phyloP scores from a whole-genome alignment of 2,329 filamentous ascomycete genomes.

The Zalaria sp. region DNA sequence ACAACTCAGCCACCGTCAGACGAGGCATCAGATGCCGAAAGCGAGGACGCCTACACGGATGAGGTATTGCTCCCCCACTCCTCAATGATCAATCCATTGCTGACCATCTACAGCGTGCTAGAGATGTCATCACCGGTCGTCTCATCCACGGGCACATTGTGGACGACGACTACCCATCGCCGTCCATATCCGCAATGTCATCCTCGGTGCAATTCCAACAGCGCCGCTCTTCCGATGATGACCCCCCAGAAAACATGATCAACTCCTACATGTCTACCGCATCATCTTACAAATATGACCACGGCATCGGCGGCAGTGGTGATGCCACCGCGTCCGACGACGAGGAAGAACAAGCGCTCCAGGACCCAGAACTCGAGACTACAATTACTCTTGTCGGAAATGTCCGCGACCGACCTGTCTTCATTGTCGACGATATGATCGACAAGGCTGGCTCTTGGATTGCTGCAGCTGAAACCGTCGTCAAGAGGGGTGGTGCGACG shows the following conservation, averaged over 20 bases:
- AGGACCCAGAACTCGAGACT: constrained; percentile 70
- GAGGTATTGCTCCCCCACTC: constrained; percentile 10
- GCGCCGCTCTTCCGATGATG: constrained; percentile 30
- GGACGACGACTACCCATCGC: constrained; percentile 80
- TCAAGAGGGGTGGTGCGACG: constrained; percentile 80
- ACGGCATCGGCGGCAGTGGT: constrained; percentile 64
- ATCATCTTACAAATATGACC: constrained; percentile 43
- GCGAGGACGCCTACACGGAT: constrained; percentile 21
- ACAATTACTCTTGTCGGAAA: constrained; percentile 97
- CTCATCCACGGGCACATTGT: constrained; percentile 91
- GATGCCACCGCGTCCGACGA: constrained; percentile 75
- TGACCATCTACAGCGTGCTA: constrained; percentile 40
- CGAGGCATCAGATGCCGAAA: constrained; percentile 18
- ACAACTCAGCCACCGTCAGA: constrained; percentile 9
- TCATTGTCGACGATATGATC: constrained; percentile 98
- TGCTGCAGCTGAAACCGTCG: constrained; percentile 87
- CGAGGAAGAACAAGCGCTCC: constrained; percentile 83
- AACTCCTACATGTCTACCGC: constrained; percentile 67
- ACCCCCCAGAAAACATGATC: constrained; percentile 74
- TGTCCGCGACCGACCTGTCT: constrained; percentile 73
- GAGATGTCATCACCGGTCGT: constrained; percentile 82
- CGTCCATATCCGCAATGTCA: constrained; percentile 49
- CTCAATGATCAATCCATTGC: background rate
- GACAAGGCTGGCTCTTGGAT: constrained; percentile 97
- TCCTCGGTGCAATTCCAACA: constrained; percentile 38